Percentiles rank a stretch among this genome's conserved stretches.
Evolutionary conservation across 2,329 filamentous ascomycete species (phyloP).

Genomic region (Calycina herbarum): DNA sequence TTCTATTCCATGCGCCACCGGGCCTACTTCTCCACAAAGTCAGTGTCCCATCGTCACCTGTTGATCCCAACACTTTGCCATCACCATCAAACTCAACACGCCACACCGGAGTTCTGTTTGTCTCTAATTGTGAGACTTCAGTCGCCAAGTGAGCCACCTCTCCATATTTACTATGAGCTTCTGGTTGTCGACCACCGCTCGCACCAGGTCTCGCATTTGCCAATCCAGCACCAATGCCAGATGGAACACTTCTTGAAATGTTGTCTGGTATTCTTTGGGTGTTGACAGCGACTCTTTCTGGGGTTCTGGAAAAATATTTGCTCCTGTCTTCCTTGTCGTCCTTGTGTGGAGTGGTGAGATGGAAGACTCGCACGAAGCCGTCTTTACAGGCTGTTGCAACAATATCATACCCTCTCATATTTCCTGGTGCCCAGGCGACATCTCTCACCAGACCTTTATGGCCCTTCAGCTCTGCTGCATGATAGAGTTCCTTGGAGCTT

Average conservation of each 20-base stretch:
- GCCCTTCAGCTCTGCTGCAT: conserved; percentile 72
- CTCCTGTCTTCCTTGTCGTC: conserved; percentile 45
- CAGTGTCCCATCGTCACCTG: conserved; percentile 72
- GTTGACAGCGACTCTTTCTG: conserved; percentile 32
- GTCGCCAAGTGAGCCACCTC: conserved; percentile 63
- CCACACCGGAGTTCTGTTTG: conserved; percentile 72
- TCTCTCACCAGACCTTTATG: conserved; percentile 81
- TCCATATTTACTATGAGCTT: conserved; percentile 53
- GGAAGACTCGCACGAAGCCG: conserved; percentile 85
- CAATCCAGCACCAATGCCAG: conserved; percentile 54
- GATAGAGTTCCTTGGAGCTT: conserved; percentile 76
- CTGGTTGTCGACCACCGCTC: conserved; percentile 49
- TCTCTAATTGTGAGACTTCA: conserved; percentile 66
- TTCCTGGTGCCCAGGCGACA: conserved; percentile 89
- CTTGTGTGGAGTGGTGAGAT: conserved; percentile 62
- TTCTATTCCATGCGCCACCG: conserved; percentile 35
- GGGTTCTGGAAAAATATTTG: conserved; percentile 35
- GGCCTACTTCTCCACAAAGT: conserved; percentile 58
- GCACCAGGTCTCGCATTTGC: conserved; percentile 42
- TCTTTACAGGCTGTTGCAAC: conserved; percentile 93
- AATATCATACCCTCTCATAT: conserved; percentile 84
- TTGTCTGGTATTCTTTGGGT: conserved; percentile 25
- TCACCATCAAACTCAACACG: conserved; percentile 68
- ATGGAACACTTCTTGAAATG: conserved; percentile 42
- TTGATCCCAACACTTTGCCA: conserved; percentile 72